Conservation (phyloP, 371 early-diverging fungal species). For the Apophysomyces trapeziformis region DNA sequence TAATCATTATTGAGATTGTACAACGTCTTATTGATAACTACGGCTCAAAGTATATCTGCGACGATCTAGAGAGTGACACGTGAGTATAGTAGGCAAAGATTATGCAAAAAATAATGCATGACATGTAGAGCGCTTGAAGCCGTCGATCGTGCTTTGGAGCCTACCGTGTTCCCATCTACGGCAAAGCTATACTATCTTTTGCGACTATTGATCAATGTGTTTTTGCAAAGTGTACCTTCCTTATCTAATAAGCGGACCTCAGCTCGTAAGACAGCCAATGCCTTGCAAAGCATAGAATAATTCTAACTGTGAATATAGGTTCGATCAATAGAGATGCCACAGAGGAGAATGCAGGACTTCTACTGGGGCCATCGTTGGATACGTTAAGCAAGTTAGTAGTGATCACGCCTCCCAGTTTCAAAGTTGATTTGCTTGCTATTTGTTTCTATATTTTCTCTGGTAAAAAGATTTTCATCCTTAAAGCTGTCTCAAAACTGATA, state of each 20-base stretch:
- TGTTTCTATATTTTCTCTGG: conserved; percentile 46
- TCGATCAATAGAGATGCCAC: conserved; percentile 7
- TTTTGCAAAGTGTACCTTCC: conserved; percentile 51
- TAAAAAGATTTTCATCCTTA: conserved; percentile 10
- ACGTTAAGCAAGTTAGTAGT: conserved; percentile 43
- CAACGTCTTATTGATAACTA: conserved; percentile 49
- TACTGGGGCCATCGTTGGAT: conserved; percentile 49
- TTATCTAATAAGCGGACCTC: conserved; percentile 37
- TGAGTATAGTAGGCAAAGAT: conserved; percentile 8
- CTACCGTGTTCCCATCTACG: conserved; percentile 48
- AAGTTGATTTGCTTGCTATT: conserved; percentile 51
- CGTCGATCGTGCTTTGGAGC: conserved; percentile 40
- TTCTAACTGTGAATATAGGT: not conserved
- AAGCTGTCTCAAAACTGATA: not conserved
- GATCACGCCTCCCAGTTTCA: conserved; percentile 44
- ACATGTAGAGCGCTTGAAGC: conserved; percentile 22
- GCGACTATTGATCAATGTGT: conserved; percentile 52
- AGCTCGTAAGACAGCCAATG: conserved; percentile 17
- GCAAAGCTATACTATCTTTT: conserved; percentile 53
- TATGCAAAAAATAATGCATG: not conserved
- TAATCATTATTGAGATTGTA: conserved; percentile 51
- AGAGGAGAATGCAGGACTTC: conserved; percentile 23
- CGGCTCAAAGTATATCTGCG: conserved; percentile 41
- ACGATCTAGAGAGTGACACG: conserved; percentile 42
- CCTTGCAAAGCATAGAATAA: not conserved